These are phyloP conservation scores for Russula earlei DNA, from an alignment of 768 basidiomycete genomes.

Conservation along the genomic window DNA sequence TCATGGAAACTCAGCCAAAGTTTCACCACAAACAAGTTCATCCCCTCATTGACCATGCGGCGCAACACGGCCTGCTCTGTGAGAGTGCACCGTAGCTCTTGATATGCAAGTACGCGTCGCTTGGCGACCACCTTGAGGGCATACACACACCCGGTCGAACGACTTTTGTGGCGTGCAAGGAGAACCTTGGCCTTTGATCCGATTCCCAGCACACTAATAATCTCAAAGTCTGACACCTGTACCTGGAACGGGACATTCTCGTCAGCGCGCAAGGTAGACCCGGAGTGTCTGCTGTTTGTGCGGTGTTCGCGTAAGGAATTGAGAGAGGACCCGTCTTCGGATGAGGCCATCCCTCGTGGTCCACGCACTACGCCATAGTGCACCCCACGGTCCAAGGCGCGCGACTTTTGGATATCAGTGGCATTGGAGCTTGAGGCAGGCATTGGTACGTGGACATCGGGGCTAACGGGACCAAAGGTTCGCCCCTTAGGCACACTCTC, in stretches of 20 bases:
- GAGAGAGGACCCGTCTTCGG: conserved; percentile 60
- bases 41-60: conserved; percentile 79
- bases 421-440: conserved; percentile 25
- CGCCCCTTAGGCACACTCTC: conserved; percentile 79
- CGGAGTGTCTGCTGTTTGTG: conserved; percentile 44
- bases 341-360: conserved; percentile 17
- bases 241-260: conserved; percentile 58
- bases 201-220: conserved; percentile 95
- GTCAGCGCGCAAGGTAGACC: conserved; percentile 39
- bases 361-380: conserved; percentile 1
- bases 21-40: conserved; percentile 91
- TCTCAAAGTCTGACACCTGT: conserved; percentile 85
- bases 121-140: conserved; percentile 98
- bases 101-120: conserved; percentile 90
- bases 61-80: conserved; percentile 94
- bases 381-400: background rate
- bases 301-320: conserved; percentile 38
- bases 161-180: conserved; percentile 72
- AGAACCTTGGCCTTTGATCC: conserved; percentile 97
- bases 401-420: background rate
- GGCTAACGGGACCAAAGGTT: conserved; percentile 77
- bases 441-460: conserved; percentile 68
- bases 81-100: conserved; percentile 90
- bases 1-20: conserved; percentile 98
- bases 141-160: conserved; percentile 60